Conservation (phyloP, 2,329 filamentous ascomycete species). For the Coleophoma crateriformis region DNA sequence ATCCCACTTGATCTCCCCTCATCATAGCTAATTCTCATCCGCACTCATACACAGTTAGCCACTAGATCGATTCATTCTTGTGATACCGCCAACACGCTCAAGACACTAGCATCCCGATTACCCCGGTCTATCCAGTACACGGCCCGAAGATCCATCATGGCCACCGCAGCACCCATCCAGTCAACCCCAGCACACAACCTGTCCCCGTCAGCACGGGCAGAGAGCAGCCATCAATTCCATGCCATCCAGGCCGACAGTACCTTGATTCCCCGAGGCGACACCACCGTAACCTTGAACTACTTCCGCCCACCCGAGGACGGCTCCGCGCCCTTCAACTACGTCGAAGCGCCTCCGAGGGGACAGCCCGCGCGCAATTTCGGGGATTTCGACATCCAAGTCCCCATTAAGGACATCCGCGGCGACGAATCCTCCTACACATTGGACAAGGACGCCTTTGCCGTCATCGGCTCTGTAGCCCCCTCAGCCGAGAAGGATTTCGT, state of each 20-base stretch:
- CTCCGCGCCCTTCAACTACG: conserved; percentile 48
- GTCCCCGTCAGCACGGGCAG: conserved; percentile 19
- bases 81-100: not conserved
- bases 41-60: not conserved
- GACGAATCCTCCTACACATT: conserved; percentile 60
- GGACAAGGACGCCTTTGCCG: conserved; percentile 70
- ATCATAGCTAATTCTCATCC: not conserved
- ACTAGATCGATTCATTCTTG: not conserved
- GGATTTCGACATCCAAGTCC: conserved; percentile 20
- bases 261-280: conserved; percentile 42
- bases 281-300: conserved; percentile 45
- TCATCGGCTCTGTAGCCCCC: conserved; percentile 52
- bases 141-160: conserved; percentile 23
- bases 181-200: conserved; percentile 36
- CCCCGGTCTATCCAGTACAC: not conserved
- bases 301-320: conserved; percentile 49
- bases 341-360: conserved; percentile 31
- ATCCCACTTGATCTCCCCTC: not conserved
- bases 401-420: conserved; percentile 69
- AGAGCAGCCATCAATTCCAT: conserved; percentile 11
- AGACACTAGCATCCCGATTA: conserved; percentile 1
- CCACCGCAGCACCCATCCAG: conserved; percentile 29
- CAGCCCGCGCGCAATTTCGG: conserved; percentile 23
- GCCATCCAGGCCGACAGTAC: conserved; percentile 2
- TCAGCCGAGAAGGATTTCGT: conserved; percentile 55